These are phyloP conservation scores for Alternaria novae-zelandiae DNA, from an alignment of 2,329 filamentous ascomycete genomes.

Conservation along the genomic window DNA sequence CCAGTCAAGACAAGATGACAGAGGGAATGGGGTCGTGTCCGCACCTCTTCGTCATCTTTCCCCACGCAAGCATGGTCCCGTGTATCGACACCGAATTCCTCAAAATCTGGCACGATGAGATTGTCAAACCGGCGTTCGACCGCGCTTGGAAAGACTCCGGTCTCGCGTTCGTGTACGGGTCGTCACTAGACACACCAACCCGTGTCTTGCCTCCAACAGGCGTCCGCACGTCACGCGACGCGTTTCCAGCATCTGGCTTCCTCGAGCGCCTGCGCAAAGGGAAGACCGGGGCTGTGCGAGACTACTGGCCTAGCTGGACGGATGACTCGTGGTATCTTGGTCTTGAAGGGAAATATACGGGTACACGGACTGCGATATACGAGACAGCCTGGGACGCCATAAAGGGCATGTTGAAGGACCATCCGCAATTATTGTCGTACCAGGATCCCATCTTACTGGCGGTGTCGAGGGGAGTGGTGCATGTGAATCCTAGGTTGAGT, in stretches of 20 bases:
- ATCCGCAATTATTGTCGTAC: conserved; percentile 13
- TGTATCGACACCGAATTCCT: conserved; percentile 15
- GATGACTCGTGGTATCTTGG: conserved; percentile 1
- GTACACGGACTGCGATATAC: conserved; percentile 4
- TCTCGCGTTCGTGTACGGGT: conserved; percentile 1
- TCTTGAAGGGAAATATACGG: conserved; percentile 7
- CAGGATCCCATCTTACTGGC: conserved; percentile 20
- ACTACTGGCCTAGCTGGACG: conserved; percentile 15
- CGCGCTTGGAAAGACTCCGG: conserved; percentile 20
- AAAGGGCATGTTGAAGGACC: conserved; percentile 17
- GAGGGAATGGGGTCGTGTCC: neutral
- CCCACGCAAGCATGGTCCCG: conserved; percentile 1
- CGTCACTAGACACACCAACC: neutral
- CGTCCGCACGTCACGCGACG: conserved; percentile 1
- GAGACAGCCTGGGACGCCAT: conserved; percentile 22
- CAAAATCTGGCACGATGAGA: conserved; percentile 24
- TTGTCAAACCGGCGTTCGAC: conserved; percentile 28
- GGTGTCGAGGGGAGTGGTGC: conserved; percentile 1
- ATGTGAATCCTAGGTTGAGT: conserved; percentile 1
- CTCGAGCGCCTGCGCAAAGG: neutral
- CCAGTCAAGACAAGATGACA: neutral
- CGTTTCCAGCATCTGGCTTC: conserved; percentile 1
- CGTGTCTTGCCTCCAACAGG: neutral
- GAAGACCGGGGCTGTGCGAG: neutral
- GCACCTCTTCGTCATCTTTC: conserved; percentile 27